These are phyloP conservation scores for Pestalotiopsis fici DNA, from an alignment of 2,329 filamentous ascomycete species.

Conservation along the genomic window DNA sequence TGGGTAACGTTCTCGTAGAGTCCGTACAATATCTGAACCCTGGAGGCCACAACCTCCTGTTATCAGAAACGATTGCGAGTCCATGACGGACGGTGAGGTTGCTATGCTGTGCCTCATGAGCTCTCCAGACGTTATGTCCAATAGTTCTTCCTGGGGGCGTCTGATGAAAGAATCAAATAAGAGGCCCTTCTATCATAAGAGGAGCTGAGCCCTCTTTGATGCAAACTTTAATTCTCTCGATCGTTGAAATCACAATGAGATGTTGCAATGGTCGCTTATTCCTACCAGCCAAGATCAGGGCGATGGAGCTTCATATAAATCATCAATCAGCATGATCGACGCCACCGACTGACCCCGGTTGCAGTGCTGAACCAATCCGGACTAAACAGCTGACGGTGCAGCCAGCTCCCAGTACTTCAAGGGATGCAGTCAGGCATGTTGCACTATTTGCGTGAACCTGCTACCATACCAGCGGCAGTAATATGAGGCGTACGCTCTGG, in stretches of 20 bases:
- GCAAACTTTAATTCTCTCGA: too few relatives aligned
- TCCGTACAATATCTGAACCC: conserved; percentile 54
- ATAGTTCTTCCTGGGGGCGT: too few relatives aligned
- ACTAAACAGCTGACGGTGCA: not conserved
- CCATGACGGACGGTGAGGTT: conserved; percentile 4
- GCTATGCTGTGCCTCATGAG: not conserved
- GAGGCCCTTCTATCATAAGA: too few relatives aligned
- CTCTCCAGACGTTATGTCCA: not conserved
- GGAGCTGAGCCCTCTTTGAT: too few relatives aligned
- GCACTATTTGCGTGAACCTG: not conserved
- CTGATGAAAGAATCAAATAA: too few relatives aligned
- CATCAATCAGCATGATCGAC: not conserved
- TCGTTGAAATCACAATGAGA: not conserved
- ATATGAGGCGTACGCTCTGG: not conserved
- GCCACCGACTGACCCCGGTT: not conserved
- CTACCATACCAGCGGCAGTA: not conserved
- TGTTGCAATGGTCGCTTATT: not conserved
- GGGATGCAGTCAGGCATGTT: not conserved
- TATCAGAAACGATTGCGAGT: conserved; percentile 36
- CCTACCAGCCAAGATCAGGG: not conserved
- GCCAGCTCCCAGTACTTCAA: not conserved
- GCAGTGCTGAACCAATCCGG: not conserved
- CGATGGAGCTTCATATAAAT: not conserved
- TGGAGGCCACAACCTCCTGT: conserved; percentile 59
- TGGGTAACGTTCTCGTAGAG: conserved; percentile 35